phyloP scores from a whole-genome alignment of 2,329 filamentous ascomycete species.

The Ceratocystis ficicola region DNA sequence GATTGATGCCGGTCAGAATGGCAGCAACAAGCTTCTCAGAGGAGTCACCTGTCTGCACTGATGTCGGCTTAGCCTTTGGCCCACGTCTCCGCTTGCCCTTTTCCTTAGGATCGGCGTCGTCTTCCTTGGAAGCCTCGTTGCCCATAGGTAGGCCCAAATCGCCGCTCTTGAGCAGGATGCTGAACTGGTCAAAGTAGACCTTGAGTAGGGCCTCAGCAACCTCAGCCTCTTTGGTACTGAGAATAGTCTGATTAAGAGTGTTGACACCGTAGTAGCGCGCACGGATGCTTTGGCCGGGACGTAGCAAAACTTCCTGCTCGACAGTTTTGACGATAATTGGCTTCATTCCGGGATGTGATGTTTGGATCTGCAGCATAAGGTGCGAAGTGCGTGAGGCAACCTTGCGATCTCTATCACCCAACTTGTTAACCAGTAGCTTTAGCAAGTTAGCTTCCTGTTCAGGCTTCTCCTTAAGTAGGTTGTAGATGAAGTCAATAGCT shows the following conservation, averaged over 20 bases:
- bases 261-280: constrained; percentile 95
- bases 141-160: constrained; percentile 33
- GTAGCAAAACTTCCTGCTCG: constrained; percentile 77
- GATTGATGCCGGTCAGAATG: constrained; percentile 86
- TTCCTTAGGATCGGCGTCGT: constrained; percentile 23
- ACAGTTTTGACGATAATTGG: constrained; percentile 70
- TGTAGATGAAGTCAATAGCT: constrained; percentile 82
- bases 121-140: constrained; percentile 28
- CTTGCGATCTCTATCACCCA: constrained; percentile 90
- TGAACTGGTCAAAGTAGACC: constrained; percentile 87
- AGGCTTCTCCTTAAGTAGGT: constrained; percentile 84
- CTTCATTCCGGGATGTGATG: constrained; percentile 88
- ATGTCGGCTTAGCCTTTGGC: background rate
- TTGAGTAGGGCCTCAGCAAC: constrained; percentile 70
- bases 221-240: constrained; percentile 70
- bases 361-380: constrained; percentile 80
- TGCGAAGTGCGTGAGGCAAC: constrained; percentile 90
- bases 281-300: constrained; percentile 73
- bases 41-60: constrained; percentile 18
- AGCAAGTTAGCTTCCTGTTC: constrained; percentile 94
- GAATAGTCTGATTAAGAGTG: constrained; percentile 89
- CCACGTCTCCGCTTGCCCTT: constrained; percentile 28
- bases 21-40: constrained; percentile 81
- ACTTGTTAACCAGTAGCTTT: constrained; percentile 84
- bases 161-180: constrained; percentile 60